phyloP scores from a whole-genome alignment of 2,329 filamentous ascomycete genomes.

The Paracoccidioides lutzii region DNA sequence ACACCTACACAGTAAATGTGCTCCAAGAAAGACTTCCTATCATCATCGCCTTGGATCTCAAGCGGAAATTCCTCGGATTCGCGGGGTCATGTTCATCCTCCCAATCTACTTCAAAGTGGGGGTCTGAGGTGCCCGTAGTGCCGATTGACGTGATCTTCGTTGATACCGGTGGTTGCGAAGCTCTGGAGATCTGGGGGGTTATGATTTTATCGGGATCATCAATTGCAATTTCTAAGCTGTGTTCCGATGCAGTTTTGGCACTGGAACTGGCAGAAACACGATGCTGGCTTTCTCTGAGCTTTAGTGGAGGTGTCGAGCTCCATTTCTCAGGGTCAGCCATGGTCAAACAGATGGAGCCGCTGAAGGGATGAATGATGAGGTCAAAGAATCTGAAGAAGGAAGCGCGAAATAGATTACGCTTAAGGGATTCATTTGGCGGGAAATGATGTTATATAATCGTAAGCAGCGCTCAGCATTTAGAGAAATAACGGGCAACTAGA shows the following conservation, averaged over 20 bases:
- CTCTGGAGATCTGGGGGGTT: conserved; percentile 16
- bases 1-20: conserved; percentile 40
- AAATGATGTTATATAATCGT: not conserved
- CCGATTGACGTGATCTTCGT: conserved; percentile 33
- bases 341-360: not conserved
- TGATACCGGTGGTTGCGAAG: conserved; percentile 24
- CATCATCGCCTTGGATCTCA: conserved; percentile 44
- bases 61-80: conserved; percentile 57
- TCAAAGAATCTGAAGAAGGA: not conserved
- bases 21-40: conserved; percentile 45
- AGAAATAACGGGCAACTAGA: not conserved
- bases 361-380: not conserved
- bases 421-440: not conserved
- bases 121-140: conserved; percentile 37
- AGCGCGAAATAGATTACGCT: not conserved
- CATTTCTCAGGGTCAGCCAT: conserved; percentile 15
- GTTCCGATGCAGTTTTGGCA: conserved; percentile 17
- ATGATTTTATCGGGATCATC: conserved; percentile 15
- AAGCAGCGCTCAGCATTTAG: not conserved
- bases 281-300: conserved; percentile 3
- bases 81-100: conserved; percentile 46
- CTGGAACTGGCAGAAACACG: not conserved
- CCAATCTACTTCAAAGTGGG: conserved; percentile 62
- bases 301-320: conserved; percentile 14
- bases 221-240: conserved; percentile 6